Percentiles rank a stretch among this genome's conserved stretches.
Evolutionary conservation across 1,284 basidiomycete genomes (phyloP).

Genomic region (Entoloma clypeatum): DNA sequence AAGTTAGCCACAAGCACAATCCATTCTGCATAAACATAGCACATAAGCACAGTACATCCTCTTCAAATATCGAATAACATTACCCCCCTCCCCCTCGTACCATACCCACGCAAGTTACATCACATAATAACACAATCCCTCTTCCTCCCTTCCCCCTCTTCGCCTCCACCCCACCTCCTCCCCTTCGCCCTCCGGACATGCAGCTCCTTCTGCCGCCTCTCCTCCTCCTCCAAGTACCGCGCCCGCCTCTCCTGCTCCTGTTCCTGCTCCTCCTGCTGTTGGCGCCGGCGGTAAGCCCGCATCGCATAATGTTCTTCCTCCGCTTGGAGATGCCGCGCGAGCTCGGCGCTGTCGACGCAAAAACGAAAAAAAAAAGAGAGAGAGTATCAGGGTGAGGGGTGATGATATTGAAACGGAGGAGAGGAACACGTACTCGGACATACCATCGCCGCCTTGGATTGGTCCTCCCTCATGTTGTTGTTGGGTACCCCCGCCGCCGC

Average conservation of each 20-base stretch:
- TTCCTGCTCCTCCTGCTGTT: neutral
- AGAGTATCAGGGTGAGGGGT: no score
- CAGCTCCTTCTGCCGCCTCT: slow-evolving; percentile 26
- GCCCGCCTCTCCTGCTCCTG: slow-evolving; percentile 29
- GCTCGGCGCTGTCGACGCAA: slow-evolving; percentile 42
- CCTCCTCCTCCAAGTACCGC: slow-evolving; percentile 32
- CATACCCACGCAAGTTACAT: no score
- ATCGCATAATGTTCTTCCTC: slow-evolving; percentile 57
- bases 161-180: slow-evolving; percentile 41
- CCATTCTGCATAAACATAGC: no score
- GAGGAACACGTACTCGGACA: slow-evolving; percentile 42
- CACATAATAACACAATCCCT: slow-evolving; percentile 65
- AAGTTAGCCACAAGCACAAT: no score
- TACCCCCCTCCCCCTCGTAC: neutral
- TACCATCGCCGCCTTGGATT: slow-evolving; percentile 39
- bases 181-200: slow-evolving; percentile 31
- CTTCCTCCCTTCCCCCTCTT: slow-evolving; percentile 43
- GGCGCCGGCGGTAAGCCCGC: neutral
- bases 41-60: no score
- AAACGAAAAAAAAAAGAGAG: slow-evolving; percentile 3
- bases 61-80: slow-evolving; percentile 3
- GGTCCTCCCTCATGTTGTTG: slow-evolving; percentile 28
- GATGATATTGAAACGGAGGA: no score
- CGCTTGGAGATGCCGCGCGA: slow-evolving; percentile 69
- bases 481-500: slow-evolving; percentile 55